Conservation (phyloP, 441 rosid species). For the Pelargonium hybrid region DNA sequence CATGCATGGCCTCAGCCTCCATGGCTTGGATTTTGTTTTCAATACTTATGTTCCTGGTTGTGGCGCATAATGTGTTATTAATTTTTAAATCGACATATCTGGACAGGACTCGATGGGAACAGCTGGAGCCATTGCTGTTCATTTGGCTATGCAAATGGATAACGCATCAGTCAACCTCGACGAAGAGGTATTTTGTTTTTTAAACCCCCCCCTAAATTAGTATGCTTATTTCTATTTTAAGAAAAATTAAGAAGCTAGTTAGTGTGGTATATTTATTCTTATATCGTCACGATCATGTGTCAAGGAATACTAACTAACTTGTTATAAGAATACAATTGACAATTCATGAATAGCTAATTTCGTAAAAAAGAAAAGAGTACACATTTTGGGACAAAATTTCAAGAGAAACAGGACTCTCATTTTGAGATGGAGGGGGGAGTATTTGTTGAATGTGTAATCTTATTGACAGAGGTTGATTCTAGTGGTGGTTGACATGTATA, state of each 20-base stretch:
- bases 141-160: conserved; percentile 26
- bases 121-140: conserved; percentile 18
- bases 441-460: conserved; percentile 1
- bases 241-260: too few relatives aligned
- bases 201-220: too few relatives aligned
- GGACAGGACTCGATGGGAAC: conserved; percentile 27
- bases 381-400: too few relatives aligned
- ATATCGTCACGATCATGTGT: too few relatives aligned
- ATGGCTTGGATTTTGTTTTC: neutral
- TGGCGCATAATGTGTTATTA: conserved; percentile 5
- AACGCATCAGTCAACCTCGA: conserved; percentile 32
- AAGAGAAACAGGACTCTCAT: too few relatives aligned
- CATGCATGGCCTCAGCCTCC: neutral
- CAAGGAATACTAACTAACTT: too few relatives aligned
- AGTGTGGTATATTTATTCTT: too few relatives aligned
- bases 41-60: neutral
- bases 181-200: conserved; percentile 32
- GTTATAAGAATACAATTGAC: too few relatives aligned
- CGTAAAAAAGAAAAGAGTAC: too few relatives aligned
- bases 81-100: conserved; percentile 9
- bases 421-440: too few relatives aligned
- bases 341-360: too few relatives aligned
- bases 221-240: too few relatives aligned
- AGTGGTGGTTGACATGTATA: neutral
- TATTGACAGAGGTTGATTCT: neutral